Conservation (phyloP, 768 basidiomycete genomes). For the Termitomyces sp. region DNA sequence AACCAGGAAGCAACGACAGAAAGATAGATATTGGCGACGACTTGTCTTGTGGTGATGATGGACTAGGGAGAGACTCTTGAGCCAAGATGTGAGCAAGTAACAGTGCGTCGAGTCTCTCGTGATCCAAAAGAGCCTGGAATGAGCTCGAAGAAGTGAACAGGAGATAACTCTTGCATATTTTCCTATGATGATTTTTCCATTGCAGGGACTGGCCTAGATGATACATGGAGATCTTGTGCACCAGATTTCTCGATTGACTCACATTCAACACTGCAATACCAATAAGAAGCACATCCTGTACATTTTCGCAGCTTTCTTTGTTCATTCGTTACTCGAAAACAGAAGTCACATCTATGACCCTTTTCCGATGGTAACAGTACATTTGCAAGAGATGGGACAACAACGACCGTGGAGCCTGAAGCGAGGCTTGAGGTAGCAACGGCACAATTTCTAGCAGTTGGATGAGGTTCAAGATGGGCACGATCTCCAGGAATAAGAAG, state of each 20-base stretch:
- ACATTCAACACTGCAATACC: constrained; percentile 71
- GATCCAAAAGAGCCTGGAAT: constrained; percentile 43
- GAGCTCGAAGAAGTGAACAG: constrained; percentile 36
- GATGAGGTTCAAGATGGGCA: constrained; percentile 35
- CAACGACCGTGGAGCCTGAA: constrained; percentile 46
- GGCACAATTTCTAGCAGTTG: constrained; percentile 45
- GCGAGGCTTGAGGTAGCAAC: constrained; percentile 31
- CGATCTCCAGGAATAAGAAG: not conserved
- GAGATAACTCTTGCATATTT: constrained; percentile 58
- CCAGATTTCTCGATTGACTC: constrained; percentile 16
- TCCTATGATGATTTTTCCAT: constrained; percentile 63
- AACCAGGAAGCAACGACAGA: constrained; percentile 40
- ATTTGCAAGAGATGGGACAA: constrained; percentile 37
- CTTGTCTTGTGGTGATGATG: constrained; percentile 15
- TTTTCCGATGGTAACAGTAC: constrained; percentile 52
- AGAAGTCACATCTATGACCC: constrained; percentile 61
- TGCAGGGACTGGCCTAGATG: constrained; percentile 58
- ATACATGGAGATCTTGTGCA: not conserved
- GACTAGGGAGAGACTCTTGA: constrained; percentile 20
- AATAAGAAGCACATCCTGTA: constrained; percentile 62
- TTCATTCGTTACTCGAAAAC: constrained; percentile 34
- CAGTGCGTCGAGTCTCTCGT: constrained; percentile 56
- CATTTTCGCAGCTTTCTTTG: constrained; percentile 43
- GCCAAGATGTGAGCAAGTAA: constrained; percentile 61
- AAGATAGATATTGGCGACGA: constrained; percentile 27